phyloP scores from a whole-genome alignment of 23 red algal species.

The Cyanidioschyzon merolae region DNA sequence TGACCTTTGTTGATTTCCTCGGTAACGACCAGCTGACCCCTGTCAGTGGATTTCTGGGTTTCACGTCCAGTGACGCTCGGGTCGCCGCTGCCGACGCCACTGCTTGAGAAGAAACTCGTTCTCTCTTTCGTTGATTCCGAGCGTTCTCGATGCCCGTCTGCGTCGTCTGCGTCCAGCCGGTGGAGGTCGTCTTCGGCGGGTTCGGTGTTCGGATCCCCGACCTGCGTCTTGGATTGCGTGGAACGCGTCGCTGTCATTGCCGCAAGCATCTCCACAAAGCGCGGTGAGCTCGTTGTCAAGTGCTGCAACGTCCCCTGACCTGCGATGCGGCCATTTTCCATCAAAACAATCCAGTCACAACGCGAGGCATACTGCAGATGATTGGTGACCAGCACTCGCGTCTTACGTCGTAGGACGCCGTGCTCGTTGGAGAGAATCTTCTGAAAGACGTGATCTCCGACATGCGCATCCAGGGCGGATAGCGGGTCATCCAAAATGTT shows the following conservation, averaged over 20 bases:
- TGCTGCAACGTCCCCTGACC: constrained; percentile 24
- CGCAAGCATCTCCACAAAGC: constrained; percentile 48
- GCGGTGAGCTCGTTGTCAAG: constrained; percentile 24
- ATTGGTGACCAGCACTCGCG: constrained; percentile 82
- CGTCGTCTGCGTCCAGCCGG: neutral
- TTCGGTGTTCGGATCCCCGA: neutral
- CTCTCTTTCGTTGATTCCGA: neutral
- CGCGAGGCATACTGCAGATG: constrained; percentile 72
- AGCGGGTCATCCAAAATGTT: constrained; percentile 89
- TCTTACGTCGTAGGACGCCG: constrained; percentile 39
- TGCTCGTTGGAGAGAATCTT: constrained; percentile 39
- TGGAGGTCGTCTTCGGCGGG: neutral
- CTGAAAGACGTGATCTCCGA: constrained; percentile 73
- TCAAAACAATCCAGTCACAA: constrained; percentile 47
- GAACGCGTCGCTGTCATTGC: constrained; percentile 27
- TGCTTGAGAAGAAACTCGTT: neutral
- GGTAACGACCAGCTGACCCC: constrained; percentile 43
- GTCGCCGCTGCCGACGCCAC: neutral
- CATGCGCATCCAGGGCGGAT: constrained; percentile 89
- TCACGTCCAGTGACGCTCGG: neutral
- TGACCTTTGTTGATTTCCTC: constrained; percentile 67
- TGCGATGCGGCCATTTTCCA: constrained; percentile 35
- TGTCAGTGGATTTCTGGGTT: neutral
- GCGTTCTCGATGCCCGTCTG: neutral
- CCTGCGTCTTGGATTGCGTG: constrained; percentile 1